phyloP scores from a whole-genome alignment of 2,329 filamentous ascomycete genomes.

The Nothomitra cinnamomea region DNA sequence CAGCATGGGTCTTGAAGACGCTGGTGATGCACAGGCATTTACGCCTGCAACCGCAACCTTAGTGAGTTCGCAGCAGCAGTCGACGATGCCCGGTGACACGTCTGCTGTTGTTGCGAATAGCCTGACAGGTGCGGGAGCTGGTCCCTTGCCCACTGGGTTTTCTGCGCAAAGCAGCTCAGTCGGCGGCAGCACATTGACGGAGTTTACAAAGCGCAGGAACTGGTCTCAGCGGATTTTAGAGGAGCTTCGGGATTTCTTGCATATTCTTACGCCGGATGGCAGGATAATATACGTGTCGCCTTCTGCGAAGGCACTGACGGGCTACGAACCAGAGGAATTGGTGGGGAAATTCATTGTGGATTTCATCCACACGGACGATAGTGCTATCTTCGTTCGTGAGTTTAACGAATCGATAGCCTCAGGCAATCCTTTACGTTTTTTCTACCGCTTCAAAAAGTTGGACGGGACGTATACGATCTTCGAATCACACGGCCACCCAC shows the following conservation, averaged over 20 bases:
- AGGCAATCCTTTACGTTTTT: conserved; percentile 64
- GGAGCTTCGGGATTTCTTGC: conserved; percentile 74
- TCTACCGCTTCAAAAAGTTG: conserved; percentile 65
- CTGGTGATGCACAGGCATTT: conserved; percentile 13
- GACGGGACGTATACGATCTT: conserved; percentile 65
- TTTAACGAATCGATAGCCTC: conserved; percentile 78
- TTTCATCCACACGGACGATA: conserved; percentile 73
- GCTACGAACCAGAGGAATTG: conserved; percentile 54
- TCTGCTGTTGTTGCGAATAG: not conserved
- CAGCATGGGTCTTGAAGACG: conserved; percentile 16
- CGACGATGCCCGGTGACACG: conserved; percentile 8
- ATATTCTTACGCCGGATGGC: conserved; percentile 73
- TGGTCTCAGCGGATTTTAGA: conserved; percentile 84
- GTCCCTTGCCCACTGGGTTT: conserved; percentile 38
- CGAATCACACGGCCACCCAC: conserved; percentile 83
- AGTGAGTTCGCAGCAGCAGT: conserved; percentile 11
- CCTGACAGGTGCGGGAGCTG: conserved; percentile 30
- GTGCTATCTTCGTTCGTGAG: conserved; percentile 65
- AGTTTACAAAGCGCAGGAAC: conserved; percentile 50
- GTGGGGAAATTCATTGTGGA: conserved; percentile 62
- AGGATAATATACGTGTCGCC: conserved; percentile 76
- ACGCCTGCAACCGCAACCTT: conserved; percentile 11
- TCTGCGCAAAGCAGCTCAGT: conserved; percentile 26
- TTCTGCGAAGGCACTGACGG: conserved; percentile 56
- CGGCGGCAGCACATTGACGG: conserved; percentile 39